Percentiles rank a stretch among this genome's conserved stretches.
phyloP scores from a whole-genome alignment of 2,329 filamentous ascomycete species.

The Talaromyces sp. region DNA sequence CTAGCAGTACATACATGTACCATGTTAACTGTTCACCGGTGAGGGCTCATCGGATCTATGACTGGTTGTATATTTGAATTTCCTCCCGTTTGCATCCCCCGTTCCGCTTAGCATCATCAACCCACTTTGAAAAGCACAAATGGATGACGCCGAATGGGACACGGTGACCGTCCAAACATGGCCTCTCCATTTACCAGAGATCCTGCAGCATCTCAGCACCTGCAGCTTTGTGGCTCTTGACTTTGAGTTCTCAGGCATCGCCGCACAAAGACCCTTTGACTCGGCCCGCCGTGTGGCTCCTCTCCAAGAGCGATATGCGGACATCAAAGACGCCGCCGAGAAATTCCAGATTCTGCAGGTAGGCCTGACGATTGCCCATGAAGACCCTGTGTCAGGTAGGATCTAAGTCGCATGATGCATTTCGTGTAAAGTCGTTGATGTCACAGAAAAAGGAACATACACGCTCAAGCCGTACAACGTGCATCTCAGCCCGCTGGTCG shows the following conservation, averaged over 20 bases:
- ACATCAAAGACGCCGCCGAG: slow-evolving; percentile 57
- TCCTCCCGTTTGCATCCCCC: background rate
- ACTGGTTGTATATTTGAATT: background rate
- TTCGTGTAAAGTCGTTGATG: slow-evolving; percentile 7
- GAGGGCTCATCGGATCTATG: no score
- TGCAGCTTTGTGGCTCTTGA: slow-evolving; percentile 62
- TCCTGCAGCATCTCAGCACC: slow-evolving; percentile 55
- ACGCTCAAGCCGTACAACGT: slow-evolving; percentile 62
- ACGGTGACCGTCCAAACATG: slow-evolving; percentile 47
- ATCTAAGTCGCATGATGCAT: background rate
- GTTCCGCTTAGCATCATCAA: background rate
- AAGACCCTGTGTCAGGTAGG: slow-evolving; percentile 49
- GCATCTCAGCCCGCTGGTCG: slow-evolving; percentile 53
- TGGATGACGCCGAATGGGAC: slow-evolving; percentile 42
- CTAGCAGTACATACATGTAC: no score
- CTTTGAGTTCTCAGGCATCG: slow-evolving; percentile 63
- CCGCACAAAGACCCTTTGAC: slow-evolving; percentile 32
- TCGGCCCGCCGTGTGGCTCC: slow-evolving; percentile 42
- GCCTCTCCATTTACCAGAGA: slow-evolving; percentile 47
- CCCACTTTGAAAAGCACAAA: slow-evolving; percentile 22
- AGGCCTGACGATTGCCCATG: slow-evolving; percentile 61
- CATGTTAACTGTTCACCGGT: no score
- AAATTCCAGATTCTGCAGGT: slow-evolving; percentile 62
- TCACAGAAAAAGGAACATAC: slow-evolving; percentile 42
- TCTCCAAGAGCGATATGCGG: slow-evolving; percentile 58